Evolutionary conservation across 176 grass and related monocot genomes (phyloP).

Genomic region (Areca catechu): DNA sequence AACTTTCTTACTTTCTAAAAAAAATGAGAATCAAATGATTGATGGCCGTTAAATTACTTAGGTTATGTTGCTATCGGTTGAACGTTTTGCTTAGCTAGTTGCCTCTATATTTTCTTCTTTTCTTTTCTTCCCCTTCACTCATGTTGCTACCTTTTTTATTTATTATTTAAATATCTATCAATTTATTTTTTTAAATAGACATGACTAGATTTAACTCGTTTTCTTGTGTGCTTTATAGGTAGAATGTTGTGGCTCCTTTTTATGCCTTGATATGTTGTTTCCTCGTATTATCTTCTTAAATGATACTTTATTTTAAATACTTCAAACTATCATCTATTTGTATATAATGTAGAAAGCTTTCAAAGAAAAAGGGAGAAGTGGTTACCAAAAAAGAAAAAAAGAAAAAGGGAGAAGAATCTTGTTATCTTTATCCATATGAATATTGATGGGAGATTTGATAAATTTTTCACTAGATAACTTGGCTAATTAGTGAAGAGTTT

Average conservation of each 20-base stretch:
- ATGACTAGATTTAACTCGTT: no score
- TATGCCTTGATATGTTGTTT: slow-evolving; percentile 53
- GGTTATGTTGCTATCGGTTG: no score
- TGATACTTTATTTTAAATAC: slow-evolving; percentile 41
- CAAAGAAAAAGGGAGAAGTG: slow-evolving; percentile 86
- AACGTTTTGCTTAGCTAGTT: no score
- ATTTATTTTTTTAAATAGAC: neutral
- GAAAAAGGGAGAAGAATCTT: slow-evolving; percentile 68
- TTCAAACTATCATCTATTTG: slow-evolving; percentile 65
- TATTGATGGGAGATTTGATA: slow-evolving; percentile 28
- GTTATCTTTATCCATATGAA: slow-evolving; percentile 89
- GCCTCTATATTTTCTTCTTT: no score
- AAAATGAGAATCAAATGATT: no score
- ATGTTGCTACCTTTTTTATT: no score
- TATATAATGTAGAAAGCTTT: slow-evolving; percentile 65
- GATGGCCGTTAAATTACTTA: no score
- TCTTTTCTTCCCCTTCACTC: no score
- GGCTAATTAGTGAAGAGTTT: no score
- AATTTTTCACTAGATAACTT: neutral
- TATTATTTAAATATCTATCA: neutral
- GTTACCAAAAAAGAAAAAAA: slow-evolving; percentile 83
- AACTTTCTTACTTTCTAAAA: no score
- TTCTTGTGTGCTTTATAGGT: slow-evolving; percentile 34
- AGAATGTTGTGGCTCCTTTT: slow-evolving; percentile 58
- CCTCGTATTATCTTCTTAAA: slow-evolving; percentile 61